Evolutionary conservation across 345 rosid genomes (phyloP).

Genomic region (Laguncularia racemosa): DNA sequence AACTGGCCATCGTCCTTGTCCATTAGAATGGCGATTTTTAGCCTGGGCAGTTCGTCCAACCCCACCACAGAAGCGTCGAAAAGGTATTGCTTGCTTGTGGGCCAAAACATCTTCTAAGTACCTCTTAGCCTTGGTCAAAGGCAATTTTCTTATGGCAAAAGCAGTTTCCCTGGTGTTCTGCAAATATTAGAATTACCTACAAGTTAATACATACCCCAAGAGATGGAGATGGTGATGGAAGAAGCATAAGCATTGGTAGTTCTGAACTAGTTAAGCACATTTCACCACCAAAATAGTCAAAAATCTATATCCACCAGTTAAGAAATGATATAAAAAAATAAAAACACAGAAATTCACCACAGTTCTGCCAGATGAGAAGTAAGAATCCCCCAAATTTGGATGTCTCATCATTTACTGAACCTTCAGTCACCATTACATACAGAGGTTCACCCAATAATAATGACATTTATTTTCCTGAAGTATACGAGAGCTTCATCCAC

Average conservation of each 20-base stretch:
- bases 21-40: slow-evolving; percentile 91
- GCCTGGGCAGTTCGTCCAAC: slow-evolving; percentile 99
- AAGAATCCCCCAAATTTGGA: neutral
- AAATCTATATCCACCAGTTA: neutral
- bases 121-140: slow-evolving; percentile 87
- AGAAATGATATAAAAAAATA: no score
- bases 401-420: slow-evolving; percentile 51
- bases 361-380: no score
- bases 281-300: no score
- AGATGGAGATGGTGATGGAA: no score
- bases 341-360: no score
- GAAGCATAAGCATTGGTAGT: no score
- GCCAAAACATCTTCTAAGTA: slow-evolving; percentile 92
- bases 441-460: slow-evolving; percentile 58
- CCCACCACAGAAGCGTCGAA: slow-evolving; percentile 86
- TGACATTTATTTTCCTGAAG: slow-evolving; percentile 27
- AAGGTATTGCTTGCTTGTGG: slow-evolving; percentile 99
- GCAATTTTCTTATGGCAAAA: slow-evolving; percentile 69
- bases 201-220: no score
- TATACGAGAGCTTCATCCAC: slow-evolving; percentile 16
- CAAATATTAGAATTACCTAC: neutral
- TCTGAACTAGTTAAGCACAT: no score
- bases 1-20: slow-evolving; percentile 95
- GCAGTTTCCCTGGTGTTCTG: slow-evolving; percentile 98
- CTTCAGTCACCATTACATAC: slow-evolving; percentile 23